A percentile compares a stretch with the other conserved stretches of the same genome.
These are phyloP conservation scores for Pseudoscleropodium purum DNA, from an alignment of 225 moss, liverwort and hornwort genomes.

Conservation along the genomic window DNA sequence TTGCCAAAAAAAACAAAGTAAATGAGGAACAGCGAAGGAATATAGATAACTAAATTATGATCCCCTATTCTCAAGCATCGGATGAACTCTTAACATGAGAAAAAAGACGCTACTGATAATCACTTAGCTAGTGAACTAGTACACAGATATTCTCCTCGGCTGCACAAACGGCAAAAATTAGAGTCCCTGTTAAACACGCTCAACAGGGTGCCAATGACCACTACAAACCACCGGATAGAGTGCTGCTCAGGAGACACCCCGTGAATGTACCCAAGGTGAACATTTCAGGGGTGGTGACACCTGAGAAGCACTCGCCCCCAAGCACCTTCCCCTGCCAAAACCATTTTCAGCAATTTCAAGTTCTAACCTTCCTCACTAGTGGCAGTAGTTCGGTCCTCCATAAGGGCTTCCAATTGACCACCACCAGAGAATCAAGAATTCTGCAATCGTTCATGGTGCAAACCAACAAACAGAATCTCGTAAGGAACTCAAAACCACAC, in stretches of 20 bases:
- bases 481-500: neutral
- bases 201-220: neutral
- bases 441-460: neutral
- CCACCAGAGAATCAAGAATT: constrained; percentile 38
- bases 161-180: neutral
- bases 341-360: neutral
- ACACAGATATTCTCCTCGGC: neutral
- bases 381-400: constrained; percentile 32
- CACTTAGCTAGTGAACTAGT: neutral
- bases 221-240: neutral
- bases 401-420: neutral
- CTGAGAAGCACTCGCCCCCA: neutral
- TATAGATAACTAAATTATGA: neutral
- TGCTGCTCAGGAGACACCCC: neutral
- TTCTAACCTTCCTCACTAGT: constrained; percentile 32
- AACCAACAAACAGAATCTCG: neutral
- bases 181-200: neutral
- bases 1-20: neutral
- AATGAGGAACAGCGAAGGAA: neutral
- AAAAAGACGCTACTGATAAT: neutral
- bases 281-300: neutral
- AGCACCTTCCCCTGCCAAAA: neutral
- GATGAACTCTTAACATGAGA: neutral
- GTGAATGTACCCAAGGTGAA: neutral
- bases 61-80: neutral